Evolutionary conservation across 768 basidiomycete species (phyloP).

Genomic region (Kwoniella dendrophila): DNA sequence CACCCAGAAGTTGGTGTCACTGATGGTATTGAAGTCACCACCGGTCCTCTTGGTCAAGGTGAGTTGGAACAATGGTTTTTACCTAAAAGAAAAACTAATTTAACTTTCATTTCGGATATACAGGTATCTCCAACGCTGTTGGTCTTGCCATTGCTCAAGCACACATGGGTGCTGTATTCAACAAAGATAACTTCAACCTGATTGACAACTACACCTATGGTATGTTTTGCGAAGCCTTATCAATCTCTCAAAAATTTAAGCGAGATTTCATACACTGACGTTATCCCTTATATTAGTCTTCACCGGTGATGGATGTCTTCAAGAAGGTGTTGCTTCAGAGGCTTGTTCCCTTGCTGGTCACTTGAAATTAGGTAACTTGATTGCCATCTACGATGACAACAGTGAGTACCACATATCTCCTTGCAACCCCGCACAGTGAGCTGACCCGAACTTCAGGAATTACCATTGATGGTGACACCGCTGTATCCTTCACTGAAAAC

Average conservation of each 20-base stretch:
- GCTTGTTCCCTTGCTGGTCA: slow-evolving; percentile 92
- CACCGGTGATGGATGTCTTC: slow-evolving; percentile 91
- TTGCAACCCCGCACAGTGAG: neutral
- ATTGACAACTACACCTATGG: slow-evolving; percentile 89
- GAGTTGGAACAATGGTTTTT: slow-evolving; percentile 3
- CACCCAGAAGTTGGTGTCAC: slow-evolving; percentile 81
- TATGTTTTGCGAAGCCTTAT: slow-evolving; percentile 44
- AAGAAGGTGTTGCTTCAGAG: slow-evolving; percentile 94
- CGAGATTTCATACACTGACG: slow-evolving; percentile 20
- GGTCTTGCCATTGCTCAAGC: slow-evolving; percentile 92
- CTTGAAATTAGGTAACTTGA: slow-evolving; percentile 86
- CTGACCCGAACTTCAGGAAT: slow-evolving; percentile 65
- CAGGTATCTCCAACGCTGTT: slow-evolving; percentile 85
- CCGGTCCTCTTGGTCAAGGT: slow-evolving; percentile 87
- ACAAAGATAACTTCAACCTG: slow-evolving; percentile 75
- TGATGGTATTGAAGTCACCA: slow-evolving; percentile 76
- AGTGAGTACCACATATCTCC: slow-evolving; percentile 62
- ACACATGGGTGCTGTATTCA: slow-evolving; percentile 85
- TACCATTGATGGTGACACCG: slow-evolving; percentile 93
- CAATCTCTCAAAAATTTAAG: slow-evolving; percentile 1
- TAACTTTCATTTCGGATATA: neutral
- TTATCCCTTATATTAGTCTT: slow-evolving; percentile 62
- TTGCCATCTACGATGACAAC: slow-evolving; percentile 95
- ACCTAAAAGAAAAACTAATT: neutral
- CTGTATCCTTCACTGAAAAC: slow-evolving; percentile 90